phyloP scores from a whole-genome alignment of 2,329 filamentous ascomycete genomes.

The Hysterium pulicare region DNA sequence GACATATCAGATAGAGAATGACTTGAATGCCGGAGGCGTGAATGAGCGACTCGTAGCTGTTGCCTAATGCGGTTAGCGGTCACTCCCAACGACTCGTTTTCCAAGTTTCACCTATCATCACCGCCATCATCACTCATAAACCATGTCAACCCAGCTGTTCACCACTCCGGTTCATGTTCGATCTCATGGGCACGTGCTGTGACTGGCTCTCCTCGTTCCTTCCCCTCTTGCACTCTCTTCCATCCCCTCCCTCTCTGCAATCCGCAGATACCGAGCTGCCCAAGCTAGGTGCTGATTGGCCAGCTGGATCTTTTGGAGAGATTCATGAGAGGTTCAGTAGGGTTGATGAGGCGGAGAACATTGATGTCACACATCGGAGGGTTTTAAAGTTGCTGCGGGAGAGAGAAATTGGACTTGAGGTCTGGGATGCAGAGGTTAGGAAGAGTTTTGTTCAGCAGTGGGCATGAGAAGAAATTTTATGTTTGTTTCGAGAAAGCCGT shows the following conservation, averaged over 20 bases:
- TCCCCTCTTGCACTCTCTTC: not conserved
- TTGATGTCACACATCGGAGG: not conserved
- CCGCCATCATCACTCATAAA: not conserved
- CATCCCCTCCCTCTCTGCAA: not conserved
- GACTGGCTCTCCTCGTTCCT: not conserved
- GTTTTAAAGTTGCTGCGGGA: not conserved
- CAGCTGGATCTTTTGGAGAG: not conserved
- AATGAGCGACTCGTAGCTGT: no score
- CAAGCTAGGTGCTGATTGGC: not conserved
- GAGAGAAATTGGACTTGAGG: not conserved
- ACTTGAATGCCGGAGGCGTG: no score
- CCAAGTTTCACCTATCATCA: not conserved
- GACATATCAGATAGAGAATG: no score
- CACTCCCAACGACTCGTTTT: no score
- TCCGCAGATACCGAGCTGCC: not conserved
- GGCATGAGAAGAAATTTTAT: not conserved
- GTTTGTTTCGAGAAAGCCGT: no score
- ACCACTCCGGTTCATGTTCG: not conserved
- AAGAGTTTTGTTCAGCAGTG: not conserved
- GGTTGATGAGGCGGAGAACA: not conserved
- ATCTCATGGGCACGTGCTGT: slow-evolving; percentile 1
- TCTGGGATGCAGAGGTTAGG: not conserved
- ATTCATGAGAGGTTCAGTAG: not conserved
- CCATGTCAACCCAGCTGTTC: not conserved
- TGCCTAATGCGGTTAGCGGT: no score